Conservation (phyloP, 768 basidiomycete species). For the Trametes coccinea region DNA sequence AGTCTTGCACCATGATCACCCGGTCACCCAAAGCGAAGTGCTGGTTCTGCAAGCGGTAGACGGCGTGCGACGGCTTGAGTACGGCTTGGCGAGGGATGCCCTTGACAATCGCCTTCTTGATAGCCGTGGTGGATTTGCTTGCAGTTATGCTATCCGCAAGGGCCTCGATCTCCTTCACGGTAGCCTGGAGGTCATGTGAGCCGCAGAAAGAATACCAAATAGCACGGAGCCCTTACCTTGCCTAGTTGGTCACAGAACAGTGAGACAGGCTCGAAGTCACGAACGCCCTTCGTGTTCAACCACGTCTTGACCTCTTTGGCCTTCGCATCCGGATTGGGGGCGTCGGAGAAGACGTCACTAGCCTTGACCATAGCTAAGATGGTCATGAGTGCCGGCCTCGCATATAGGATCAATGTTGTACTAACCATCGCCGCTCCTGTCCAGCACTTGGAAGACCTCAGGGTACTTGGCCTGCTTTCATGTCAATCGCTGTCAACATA, state of each 20-base stretch:
- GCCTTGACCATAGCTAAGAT: conserved; percentile 72
- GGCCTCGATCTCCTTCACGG: conserved; percentile 76
- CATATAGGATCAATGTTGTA: background rate
- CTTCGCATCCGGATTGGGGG: conserved; percentile 61
- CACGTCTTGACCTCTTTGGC: conserved; percentile 81
- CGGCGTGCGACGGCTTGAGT: conserved; percentile 87
- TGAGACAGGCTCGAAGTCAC: conserved; percentile 90
- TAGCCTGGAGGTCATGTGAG: conserved; percentile 50
- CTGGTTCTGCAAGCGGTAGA: conserved; percentile 89
- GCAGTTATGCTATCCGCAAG: conserved; percentile 68
- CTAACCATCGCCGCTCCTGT: conserved; percentile 72
- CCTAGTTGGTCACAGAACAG: conserved; percentile 89
- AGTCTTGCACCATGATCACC: conserved; percentile 94
- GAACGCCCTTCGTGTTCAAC: conserved; percentile 84
- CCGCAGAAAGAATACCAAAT: background rate
- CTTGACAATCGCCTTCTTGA: conserved; percentile 93
- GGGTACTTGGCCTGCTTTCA: conserved; percentile 68
- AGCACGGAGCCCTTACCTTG: conserved; percentile 52
- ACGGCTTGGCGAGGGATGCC: conserved; percentile 91
- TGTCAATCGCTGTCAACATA: background rate
- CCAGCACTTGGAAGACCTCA: conserved; percentile 74
- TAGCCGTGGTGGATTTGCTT: conserved; percentile 56
- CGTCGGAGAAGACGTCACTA: conserved; percentile 54
- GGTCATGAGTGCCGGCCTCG: conserved; percentile 1
- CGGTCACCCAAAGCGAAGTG: conserved; percentile 87